Percentiles rank a stretch among this genome's conserved stretches.
Conservation (phyloP, 2,329 filamentous ascomycete genomes). For the Mycocentrospora acerina region DNA sequence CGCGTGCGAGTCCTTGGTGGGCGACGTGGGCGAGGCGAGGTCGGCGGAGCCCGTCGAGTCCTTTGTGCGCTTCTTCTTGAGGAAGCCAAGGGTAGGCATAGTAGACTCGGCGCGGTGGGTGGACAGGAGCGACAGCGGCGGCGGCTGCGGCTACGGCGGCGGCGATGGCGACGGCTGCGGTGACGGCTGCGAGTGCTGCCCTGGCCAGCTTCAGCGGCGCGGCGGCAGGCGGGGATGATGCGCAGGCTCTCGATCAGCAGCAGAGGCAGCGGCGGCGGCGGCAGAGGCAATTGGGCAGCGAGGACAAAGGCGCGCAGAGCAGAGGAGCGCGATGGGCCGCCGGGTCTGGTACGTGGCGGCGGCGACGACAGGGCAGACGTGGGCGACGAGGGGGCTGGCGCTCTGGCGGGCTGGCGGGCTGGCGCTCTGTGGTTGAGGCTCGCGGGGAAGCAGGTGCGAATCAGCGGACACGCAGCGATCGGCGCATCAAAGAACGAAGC, state of each 20-base stretch:
- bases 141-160: constrained; percentile 6
- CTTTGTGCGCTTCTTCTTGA: constrained; percentile 99
- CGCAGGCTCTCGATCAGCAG: not conserved
- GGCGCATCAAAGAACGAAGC: not conserved
- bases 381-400: constrained; percentile 1
- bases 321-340: constrained; percentile 10
- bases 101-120: no score
- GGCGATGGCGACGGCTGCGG: constrained; percentile 22
- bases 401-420: not conserved
- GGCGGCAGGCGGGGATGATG: not conserved
- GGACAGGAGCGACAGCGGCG: no score
- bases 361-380: constrained; percentile 1
- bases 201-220: constrained; percentile 4
- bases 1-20: constrained; percentile 58
- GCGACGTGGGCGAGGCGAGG: constrained; percentile 66
- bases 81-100: constrained; percentile 94
- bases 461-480: constrained; percentile 1
- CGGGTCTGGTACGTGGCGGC: not conserved
- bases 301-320: constrained; percentile 9
- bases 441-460: constrained; percentile 13
- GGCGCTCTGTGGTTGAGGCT: constrained; percentile 7
- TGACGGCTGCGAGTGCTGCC: constrained; percentile 20
- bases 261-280: constrained; percentile 3
- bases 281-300: constrained; percentile 7
- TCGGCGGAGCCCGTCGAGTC: constrained; percentile 67